Conservation (phyloP, 2,329 filamentous ascomycete genomes). For the Scedosporium minutisporum region DNA sequence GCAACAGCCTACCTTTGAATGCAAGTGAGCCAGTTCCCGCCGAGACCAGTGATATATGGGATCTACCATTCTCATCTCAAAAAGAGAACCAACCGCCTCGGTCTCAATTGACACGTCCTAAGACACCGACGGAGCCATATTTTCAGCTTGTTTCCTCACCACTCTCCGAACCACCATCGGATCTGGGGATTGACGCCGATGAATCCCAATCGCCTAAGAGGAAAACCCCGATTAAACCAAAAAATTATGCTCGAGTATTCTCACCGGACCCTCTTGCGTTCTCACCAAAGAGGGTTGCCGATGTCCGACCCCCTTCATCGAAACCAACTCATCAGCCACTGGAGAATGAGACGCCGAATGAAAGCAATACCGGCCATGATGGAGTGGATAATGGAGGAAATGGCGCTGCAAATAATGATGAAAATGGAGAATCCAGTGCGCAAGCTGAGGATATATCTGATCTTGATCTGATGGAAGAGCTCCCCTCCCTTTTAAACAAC, state of each 20-base stretch:
- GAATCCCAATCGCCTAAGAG: neutral
- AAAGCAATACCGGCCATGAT: neutral
- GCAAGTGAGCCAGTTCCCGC: neutral
- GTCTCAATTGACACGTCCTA: neutral
- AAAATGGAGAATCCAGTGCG: too few species aligned
- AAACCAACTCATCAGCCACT: neutral
- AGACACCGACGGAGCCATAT: neutral
- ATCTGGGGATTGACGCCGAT: neutral
- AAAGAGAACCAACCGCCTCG: neutral
- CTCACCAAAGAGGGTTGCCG: neutral
- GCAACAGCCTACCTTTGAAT: neutral
- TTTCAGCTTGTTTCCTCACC: neutral
- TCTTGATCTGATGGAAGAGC: neutral
- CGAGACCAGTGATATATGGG: neutral
- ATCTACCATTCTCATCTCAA: neutral
- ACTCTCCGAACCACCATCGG: constrained; percentile 5
- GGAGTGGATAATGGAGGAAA: too few species aligned
- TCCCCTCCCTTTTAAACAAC: neutral
- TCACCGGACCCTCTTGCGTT: constrained; percentile 5
- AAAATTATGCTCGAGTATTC: neutral
- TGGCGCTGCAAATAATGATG: too few species aligned
- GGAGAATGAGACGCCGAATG: neutral
- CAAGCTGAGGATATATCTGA: neutral
- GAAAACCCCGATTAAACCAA: neutral
- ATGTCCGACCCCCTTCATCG: neutral